Evolutionary conservation across 305 asterid genomes (phyloP).

Genomic region (Fraxinus albicans): DNA sequence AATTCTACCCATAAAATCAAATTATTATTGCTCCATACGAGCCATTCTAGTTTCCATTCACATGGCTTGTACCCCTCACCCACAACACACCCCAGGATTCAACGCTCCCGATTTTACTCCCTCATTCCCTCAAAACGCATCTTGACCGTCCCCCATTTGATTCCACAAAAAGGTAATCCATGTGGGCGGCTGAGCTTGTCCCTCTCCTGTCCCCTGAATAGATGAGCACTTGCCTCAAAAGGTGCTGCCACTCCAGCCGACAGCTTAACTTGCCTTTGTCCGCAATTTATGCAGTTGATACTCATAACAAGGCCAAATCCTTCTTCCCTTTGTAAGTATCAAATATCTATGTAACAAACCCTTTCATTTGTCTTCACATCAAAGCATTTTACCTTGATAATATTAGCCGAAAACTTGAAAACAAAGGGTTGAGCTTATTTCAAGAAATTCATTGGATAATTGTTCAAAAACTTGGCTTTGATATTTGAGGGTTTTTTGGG

Average conservation of each 20-base stretch:
- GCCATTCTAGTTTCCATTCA: not conserved
- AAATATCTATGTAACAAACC: slow-evolving; percentile 4
- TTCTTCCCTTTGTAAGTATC: not conserved
- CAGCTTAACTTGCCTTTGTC: slow-evolving; percentile 65
- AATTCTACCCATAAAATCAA: not conserved
- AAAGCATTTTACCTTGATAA: not conserved
- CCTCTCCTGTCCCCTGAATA: slow-evolving; percentile 62
- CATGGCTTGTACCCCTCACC: not conserved
- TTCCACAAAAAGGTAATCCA: slow-evolving; percentile 38
- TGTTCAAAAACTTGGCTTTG: not conserved
- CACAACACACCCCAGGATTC: not conserved
- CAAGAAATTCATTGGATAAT: not conserved
- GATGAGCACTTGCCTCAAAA: slow-evolving; percentile 45
- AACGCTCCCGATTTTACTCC: slow-evolving; percentile 32
- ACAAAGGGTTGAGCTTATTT: not conserved
- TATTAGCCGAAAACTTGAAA: not conserved
- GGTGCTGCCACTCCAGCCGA: slow-evolving; percentile 56
- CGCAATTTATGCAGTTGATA: slow-evolving; percentile 51
- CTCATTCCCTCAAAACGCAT: slow-evolving; percentile 29
- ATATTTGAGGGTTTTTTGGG: not conserved
- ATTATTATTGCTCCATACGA: not conserved
- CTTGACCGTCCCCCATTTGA: slow-evolving; percentile 38
- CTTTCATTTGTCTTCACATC: not conserved
- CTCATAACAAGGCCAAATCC: slow-evolving; percentile 9
- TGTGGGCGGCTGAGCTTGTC: slow-evolving; percentile 74